Evolutionary conservation across 805 yeast species (phyloP).

Genomic region (Brettanomyces bruxellensis): DNA sequence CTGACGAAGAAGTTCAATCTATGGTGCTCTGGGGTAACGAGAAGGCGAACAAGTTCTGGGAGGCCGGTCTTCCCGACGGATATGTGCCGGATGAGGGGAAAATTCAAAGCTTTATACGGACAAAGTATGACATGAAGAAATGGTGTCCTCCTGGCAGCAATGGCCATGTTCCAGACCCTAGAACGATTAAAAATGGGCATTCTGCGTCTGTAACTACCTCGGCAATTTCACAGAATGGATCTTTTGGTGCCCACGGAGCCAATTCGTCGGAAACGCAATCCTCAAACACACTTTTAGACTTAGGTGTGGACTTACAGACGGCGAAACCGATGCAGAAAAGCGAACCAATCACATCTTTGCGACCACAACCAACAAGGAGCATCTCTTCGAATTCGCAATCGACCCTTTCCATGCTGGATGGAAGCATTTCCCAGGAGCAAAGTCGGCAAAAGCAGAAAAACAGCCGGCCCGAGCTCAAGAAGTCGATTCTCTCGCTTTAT

Average conservation of each 20-base stretch:
- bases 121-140: conserved; percentile 84
- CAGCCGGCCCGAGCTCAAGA: conserved; percentile 75
- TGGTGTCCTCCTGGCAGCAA: conserved; percentile 54
- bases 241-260: neutral
- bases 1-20: conserved; percentile 77
- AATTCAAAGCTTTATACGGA: conserved; percentile 81
- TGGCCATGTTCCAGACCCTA: conserved; percentile 47
- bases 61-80: conserved; percentile 56
- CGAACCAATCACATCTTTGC: neutral
- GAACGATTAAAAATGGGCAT: conserved; percentile 19
- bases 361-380: conserved; percentile 2
- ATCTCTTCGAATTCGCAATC: conserved; percentile 3
- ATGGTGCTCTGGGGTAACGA: conserved; percentile 85
- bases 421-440: conserved; percentile 1
- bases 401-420: conserved; percentile 4
- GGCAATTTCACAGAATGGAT: neutral
- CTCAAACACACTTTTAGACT: conserved; percentile 4
- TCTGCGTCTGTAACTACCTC: conserved; percentile 1
- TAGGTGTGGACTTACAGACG: conserved; percentile 1
- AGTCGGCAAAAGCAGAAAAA: conserved; percentile 12
- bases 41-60: conserved; percentile 79
- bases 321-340: neutral
- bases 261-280: neutral
- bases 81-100: conserved; percentile 78
- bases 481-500: conserved; percentile 83